Evolutionary conservation across 2,329 filamentous ascomycete genomes (phyloP), one percentile per base, ranked within the genome.

Genomic region (Pseudofabraea citricarpa): DNA sequence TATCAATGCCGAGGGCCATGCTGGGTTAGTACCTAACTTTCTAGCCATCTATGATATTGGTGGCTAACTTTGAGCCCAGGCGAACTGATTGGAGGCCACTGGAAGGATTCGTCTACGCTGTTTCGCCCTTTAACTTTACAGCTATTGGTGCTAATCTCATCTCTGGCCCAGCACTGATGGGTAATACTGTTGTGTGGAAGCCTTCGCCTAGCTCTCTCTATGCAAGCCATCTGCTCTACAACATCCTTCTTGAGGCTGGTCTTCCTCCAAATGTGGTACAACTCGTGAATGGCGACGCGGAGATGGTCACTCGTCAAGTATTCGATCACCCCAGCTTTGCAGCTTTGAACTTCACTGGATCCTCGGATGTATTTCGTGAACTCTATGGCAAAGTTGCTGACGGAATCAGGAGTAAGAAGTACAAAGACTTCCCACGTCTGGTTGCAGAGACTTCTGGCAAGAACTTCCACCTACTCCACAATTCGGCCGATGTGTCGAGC

Each of bases 141-240:
- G 90, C 90, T 51, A 95, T 97, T 56, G 90, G 83, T 10, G 90
- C 85, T 44, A 96, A 95, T 68, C 74, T 97, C 32, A 80, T 86
- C 12, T 85, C 81, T 37, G 84, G 87, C 1, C 90, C 91, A 12
- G 90, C 89, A 1, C 71, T 96, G 43, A 83, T 96, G 73, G 90
- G 90, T 46, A 97, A 97, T 65, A 91, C 96, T 2, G 89, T 95
- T 4, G 70, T 97, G 37, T 97, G 90, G 90, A 97, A 97, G 74
- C 90, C 90, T 13, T 93, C 87, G 10, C 88, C 90, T 54, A 84
- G 74, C n/a, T 87, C 90, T 26, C 86, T 95, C 49, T 85, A 85
- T 15, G 90, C 87, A 50, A 95, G 90, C 72, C 94, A 86, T 81
- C 74, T 97, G 44, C 73, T 95, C 36, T 90, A 95, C 72, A 77